Base-by-base conservation (phyloP, 2,329 filamentous ascomycete species). In the Calonectria hawksworthii region DNA sequence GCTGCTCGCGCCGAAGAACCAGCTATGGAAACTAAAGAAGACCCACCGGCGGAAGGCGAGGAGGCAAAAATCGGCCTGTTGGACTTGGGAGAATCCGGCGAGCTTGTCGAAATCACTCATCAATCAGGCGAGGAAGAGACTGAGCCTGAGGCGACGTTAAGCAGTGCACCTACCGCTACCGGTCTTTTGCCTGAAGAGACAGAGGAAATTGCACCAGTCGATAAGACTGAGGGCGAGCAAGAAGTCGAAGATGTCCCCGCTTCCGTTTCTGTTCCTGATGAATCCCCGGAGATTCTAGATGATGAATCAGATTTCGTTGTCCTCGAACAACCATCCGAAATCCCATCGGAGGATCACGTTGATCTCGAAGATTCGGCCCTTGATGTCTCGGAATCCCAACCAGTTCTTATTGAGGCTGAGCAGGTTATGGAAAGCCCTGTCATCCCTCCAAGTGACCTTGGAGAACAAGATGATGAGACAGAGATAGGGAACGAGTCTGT, bases 361-460 rank as follows among this genome's bases (percentile, higher is more conserved):
- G 54, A 23, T 26, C 21, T 34, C 28, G 30, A 44, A 2, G 47
- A 32, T 23, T 59, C 38, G 21, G 14, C 23, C 8, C 36, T 18
- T 13, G 26, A 10, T 5, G 11, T 30, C n/a, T 16, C 26, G 9
- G 50, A 50, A 50, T 30, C 56, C n/a, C 65, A 65, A 51, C 23
- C 30, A 44, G 21, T 28, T 32, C 7, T n/a, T 10, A 4, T 34
- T 5, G 26, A 61, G 34, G 61, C 52, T 21, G 52, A 11, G 10
- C 11, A 50, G 7, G 11, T 38, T n/a, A 41, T 51, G 16, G 72
- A 74, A 44, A 72, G 54, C 14, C 68, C 72, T 34, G 21, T 72
- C 11, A 50, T 72, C 23, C 64, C 72, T 23, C 63, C 72, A 18
- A 68, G 63, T 63, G 67, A 70, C 14, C 34, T 70, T 34, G n/a